Percentiles rank a stretch among this genome's conserved stretches.
Conservation (phyloP, 2,329 filamentous ascomycete genomes). For the Paecilomyces fulvus region DNA sequence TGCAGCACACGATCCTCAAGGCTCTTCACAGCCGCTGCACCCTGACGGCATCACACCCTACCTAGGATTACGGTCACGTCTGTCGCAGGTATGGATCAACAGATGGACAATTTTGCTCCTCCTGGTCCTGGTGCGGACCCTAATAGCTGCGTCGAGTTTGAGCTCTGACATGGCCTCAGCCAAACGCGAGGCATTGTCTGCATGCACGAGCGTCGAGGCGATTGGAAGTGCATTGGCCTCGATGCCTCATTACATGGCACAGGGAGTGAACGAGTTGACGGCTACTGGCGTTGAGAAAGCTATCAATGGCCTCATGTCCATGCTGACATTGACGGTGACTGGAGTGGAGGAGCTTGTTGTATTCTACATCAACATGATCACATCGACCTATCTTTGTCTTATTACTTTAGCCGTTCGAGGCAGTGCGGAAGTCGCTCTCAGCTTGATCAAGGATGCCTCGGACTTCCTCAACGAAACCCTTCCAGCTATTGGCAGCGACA, state of each 20-base stretch:
- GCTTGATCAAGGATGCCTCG: conserved; percentile 52
- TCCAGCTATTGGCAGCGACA: conserved; percentile 36
- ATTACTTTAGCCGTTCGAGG: conserved; percentile 76
- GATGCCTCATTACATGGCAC: conserved; percentile 91
- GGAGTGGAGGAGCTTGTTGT: conserved; percentile 80
- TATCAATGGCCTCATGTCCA: conserved; percentile 68
- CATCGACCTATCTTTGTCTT: conserved; percentile 81
- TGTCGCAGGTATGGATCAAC: conserved; percentile 97
- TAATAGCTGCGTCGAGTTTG: conserved; percentile 67
- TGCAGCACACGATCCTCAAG: conserved; percentile 37
- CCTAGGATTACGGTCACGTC: conserved; percentile 75
- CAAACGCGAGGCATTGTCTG: conserved; percentile 71
- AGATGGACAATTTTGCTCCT: conserved; percentile 87
- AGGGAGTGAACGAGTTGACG: conserved; percentile 78
- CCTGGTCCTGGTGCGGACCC: conserved; percentile 71
- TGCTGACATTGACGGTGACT: conserved; percentile 70
- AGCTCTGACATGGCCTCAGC: conserved; percentile 68
- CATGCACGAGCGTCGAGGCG: conserved; percentile 86
- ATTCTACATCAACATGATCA: conserved; percentile 87
- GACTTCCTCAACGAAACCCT: conserved; percentile 52
- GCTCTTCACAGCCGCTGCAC: conserved; percentile 48
- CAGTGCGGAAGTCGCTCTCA: conserved; percentile 61
- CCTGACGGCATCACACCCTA: conserved; percentile 77
- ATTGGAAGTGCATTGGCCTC: conserved; percentile 93
- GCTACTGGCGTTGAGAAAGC: conserved; percentile 72